Evolutionary conservation across 768 basidiomycete species (phyloP).

Genomic region (Lactarius hatsudake): DNA sequence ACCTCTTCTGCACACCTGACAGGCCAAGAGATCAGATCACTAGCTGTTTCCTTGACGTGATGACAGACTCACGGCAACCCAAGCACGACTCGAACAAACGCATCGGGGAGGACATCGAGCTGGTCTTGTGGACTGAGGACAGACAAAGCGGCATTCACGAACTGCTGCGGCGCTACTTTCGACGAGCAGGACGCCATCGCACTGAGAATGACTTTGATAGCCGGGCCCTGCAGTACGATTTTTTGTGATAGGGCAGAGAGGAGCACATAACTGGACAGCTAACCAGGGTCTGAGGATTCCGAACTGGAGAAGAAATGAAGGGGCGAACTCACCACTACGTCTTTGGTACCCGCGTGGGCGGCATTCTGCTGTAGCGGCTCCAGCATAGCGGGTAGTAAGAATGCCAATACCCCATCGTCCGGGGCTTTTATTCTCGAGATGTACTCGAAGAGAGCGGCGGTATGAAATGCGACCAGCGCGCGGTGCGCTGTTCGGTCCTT

Average conservation of each 20-base stretch:
- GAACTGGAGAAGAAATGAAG: not conserved
- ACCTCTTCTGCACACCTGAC: constrained; percentile 48
- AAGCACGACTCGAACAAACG: constrained; percentile 17
- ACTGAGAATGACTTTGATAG: constrained; percentile 56
- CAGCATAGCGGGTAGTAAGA: constrained; percentile 61
- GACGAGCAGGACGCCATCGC: constrained; percentile 52
- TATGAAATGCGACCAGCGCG: constrained; percentile 78
- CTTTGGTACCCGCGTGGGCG: constrained; percentile 35
- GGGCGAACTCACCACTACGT: constrained; percentile 49
- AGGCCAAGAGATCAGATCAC: not conserved
- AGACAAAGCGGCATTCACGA: constrained; percentile 62
- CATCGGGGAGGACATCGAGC: constrained; percentile 41
- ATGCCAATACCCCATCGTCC: constrained; percentile 65
- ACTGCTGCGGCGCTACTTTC: constrained; percentile 52
- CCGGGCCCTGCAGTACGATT: constrained; percentile 54
- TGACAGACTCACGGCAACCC: constrained; percentile 6
- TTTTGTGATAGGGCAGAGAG: constrained; percentile 68
- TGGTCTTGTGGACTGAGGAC: constrained; percentile 63
- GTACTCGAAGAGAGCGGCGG: constrained; percentile 76
- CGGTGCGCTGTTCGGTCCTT: constrained; percentile 49
- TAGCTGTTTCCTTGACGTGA: not conserved
- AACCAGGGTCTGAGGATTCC: constrained; percentile 6
- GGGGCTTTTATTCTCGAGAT: constrained; percentile 55
- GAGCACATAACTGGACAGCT: constrained; percentile 76
- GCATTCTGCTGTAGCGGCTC: constrained; percentile 46